These are phyloP conservation scores for Turnera subulata DNA, from an alignment of 345 rosid species.

Conservation along the genomic window DNA sequence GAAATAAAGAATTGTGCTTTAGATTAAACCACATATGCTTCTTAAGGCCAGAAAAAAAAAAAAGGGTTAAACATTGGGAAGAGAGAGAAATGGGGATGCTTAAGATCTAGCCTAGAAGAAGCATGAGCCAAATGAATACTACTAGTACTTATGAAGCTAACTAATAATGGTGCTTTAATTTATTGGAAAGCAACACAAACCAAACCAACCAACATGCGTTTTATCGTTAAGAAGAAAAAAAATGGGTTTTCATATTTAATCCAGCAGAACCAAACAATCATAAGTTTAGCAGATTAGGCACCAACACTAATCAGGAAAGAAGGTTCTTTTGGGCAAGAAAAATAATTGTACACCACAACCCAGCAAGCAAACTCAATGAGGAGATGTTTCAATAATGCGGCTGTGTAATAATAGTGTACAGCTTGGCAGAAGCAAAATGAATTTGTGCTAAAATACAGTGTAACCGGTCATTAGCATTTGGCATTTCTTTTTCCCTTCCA, in stretches of 20 bases:
- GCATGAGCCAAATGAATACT: constrained; percentile 4
- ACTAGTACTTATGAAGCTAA: neutral
- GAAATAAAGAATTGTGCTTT: constrained; percentile 9
- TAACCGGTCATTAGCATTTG: constrained; percentile 8
- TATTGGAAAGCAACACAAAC: constrained; percentile 13
- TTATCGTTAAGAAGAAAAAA: neutral
- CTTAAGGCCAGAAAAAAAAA: constrained; percentile 9
- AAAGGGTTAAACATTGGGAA: neutral
- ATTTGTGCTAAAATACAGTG: constrained; percentile 6
- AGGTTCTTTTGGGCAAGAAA: constrained; percentile 4
- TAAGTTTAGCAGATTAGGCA: constrained; percentile 1
- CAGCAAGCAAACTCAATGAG: constrained; percentile 1
- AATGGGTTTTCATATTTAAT: constrained; percentile 12
- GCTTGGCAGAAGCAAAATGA: constrained; percentile 19
- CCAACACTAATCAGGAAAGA: neutral
- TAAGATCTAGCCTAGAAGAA: constrained; percentile 15
- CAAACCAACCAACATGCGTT: constrained; percentile 14
- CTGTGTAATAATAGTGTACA: constrained; percentile 29
- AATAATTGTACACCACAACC: neutral
- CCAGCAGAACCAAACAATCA: neutral
- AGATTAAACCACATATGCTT: constrained; percentile 5
- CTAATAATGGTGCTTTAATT: constrained; percentile 13
- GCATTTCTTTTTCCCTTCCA: constrained; percentile 15
- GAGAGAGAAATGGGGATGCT: constrained; percentile 5
- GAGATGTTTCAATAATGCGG: constrained; percentile 1